Percentiles rank a stretch among this genome's conserved stretches.
Evolutionary conservation across 2,329 filamentous ascomycete species (phyloP).

Genomic region (Plenodomus biglobosus): DNA sequence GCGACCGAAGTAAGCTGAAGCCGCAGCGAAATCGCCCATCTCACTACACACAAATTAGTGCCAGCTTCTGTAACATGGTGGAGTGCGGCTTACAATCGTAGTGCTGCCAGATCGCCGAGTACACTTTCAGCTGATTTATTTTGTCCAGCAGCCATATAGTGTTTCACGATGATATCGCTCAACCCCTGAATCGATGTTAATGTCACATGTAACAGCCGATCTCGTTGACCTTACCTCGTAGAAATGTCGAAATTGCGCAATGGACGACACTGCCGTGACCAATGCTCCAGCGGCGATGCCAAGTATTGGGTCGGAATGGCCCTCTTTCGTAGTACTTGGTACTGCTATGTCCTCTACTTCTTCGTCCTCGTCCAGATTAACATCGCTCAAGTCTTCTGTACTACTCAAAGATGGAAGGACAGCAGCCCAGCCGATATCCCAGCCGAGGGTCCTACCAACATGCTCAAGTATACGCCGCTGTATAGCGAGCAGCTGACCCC

Average conservation of each 20-base stretch:
- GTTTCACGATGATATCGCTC: conserved; percentile 80
- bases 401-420: conserved; percentile 29
- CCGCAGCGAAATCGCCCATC: conserved; percentile 70
- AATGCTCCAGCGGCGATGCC: conserved; percentile 38
- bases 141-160: conserved; percentile 79
- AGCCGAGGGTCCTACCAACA: conserved; percentile 69
- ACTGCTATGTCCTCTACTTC: conserved; percentile 15
- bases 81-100: conserved; percentile 62
- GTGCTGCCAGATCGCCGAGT: conserved; percentile 80
- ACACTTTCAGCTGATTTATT: conserved; percentile 74
- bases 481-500: conserved; percentile 79
- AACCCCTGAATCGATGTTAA: conserved; percentile 67
- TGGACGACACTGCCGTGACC: conserved; percentile 36
- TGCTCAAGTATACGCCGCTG: conserved; percentile 78
- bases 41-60: conserved; percentile 45
- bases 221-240: conserved; percentile 45
- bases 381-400: conserved; percentile 39
- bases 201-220: no score
- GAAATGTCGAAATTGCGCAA: conserved; percentile 44
- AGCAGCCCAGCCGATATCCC: conserved; percentile 73
- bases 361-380: conserved; percentile 38
- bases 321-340: conserved; percentile 4
- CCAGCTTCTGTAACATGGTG: not conserved
- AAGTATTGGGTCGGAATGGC: conserved; percentile 15
- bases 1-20: conserved; percentile 75